Base-by-base conservation (phyloP, 2,329 filamentous ascomycete genomes). In the Shiraia sp. region DNA sequence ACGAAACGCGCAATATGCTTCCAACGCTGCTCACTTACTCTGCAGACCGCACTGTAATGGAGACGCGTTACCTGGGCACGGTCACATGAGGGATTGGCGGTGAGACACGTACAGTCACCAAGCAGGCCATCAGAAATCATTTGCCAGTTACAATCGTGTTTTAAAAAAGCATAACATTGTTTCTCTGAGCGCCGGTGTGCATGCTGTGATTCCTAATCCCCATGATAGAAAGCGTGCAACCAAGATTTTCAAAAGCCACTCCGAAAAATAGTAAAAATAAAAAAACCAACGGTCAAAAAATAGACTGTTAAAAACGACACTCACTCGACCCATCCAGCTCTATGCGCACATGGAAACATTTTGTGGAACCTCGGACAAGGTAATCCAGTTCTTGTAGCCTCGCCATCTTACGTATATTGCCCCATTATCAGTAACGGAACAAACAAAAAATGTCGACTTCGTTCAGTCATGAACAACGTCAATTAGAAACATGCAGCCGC, bases 401-500 rank as follows among this genome's bases (percentile, higher is more conserved):
- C 32, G 34, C 23, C 33, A 19, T 34, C 36, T 16, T 40, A 23
- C 26, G 22, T 16, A 25, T 33, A 15, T 34, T 23, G 27, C 32
- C 42, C 43, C 34, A 28, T 26, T 36, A 23, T 19, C 14, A 35
- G 43, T 40, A 39, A 39, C 33, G 24, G 36, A 34, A 32, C 24
- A 37, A 26, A 27, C 16, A 10, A 32, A 37, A 23, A 32, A 36
- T 39, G 34, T 48, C 43, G 38, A 47, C 45, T 47, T 44, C 34
- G 32, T 47, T 50, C 48, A 51, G 35, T 47, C 53, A 38, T 53
- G 48, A 65, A 68, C 60, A 66, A 59, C 61, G 36, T 55, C 41
- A 57, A 46, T 44, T 53, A 56, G 49, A 62, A 62, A 62, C 53
- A 66, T 66, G 66, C 57, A 68, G 63, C 66, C 64, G 52, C 66